Conservation (phyloP, 192 early-diverging fungal genomes). For the Backusella liffmaniae region DNA sequence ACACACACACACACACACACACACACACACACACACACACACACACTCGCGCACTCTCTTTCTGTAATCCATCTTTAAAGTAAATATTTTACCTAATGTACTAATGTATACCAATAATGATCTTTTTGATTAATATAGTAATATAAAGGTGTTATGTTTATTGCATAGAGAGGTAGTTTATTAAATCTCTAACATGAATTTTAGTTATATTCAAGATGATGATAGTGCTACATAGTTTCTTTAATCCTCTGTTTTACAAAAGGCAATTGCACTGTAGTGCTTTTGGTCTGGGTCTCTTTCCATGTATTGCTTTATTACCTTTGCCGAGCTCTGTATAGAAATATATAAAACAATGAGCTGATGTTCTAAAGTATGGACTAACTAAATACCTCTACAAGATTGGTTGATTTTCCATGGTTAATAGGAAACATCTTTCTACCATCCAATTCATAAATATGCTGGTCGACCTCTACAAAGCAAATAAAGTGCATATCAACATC, state of each 20-base stretch:
- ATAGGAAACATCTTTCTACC: slow-evolving; percentile 81
- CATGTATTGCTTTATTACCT: slow-evolving; percentile 65
- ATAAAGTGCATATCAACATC: slow-evolving; percentile 85
- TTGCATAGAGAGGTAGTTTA: background rate
- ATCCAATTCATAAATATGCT: slow-evolving; percentile 86
- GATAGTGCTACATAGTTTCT: background rate
- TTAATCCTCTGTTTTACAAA: slow-evolving; percentile 28
- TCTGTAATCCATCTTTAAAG: background rate
- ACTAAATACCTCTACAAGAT: slow-evolving; percentile 55
- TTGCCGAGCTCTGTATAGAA: slow-evolving; percentile 43
- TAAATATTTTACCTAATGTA: too few species aligned
- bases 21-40: too few species aligned
- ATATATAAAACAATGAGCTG: background rate
- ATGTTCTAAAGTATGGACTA: background rate
- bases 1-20: too few species aligned
- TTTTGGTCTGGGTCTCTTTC: slow-evolving; percentile 62
- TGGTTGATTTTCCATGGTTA: slow-evolving; percentile 68
- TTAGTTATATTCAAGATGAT: background rate
- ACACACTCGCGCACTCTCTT: background rate
- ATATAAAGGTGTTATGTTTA: too few species aligned
- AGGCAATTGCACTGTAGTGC: slow-evolving; percentile 64
- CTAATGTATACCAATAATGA: too few species aligned
- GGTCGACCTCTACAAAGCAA: slow-evolving; percentile 78
- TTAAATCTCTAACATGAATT: background rate
- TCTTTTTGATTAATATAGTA: too few species aligned